phyloP scores from a whole-genome alignment of 306 rosid species.

The Gastrolobium villosum region DNA sequence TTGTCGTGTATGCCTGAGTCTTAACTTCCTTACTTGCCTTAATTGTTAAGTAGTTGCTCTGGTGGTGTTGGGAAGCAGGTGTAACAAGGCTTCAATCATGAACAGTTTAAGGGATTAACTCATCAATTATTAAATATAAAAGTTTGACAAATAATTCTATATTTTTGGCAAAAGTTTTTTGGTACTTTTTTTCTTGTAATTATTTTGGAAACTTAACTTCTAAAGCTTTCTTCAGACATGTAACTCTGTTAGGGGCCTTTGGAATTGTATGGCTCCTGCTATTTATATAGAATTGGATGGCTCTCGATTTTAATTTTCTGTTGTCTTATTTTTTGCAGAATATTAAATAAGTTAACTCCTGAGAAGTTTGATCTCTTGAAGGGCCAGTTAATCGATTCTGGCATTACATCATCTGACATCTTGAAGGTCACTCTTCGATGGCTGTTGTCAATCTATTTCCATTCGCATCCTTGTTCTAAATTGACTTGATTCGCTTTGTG shows the following conservation, averaged over 20 bases:
- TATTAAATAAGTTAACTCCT: conserved; percentile 86
- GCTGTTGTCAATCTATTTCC: conserved; percentile 16
- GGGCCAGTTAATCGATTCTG: conserved; percentile 84
- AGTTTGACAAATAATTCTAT: not conserved
- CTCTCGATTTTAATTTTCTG: not conserved
- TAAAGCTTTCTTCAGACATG: not conserved
- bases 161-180: not conserved
- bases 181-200: not conserved
- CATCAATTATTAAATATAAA: not conserved
- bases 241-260: not conserved
- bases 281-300: not conserved
- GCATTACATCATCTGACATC: conserved; percentile 88
- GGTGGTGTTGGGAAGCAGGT: not conserved
- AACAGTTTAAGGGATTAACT: not conserved
- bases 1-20: conserved; percentile 2
- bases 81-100: not conserved
- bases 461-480: not conserved
- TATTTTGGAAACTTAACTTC: not conserved
- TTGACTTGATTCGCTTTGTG: conserved; percentile 37
- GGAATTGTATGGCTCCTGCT: not conserved
- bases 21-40: not conserved
- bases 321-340: conserved; percentile 53
- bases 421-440: conserved; percentile 61
- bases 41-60: not conserved
- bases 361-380: conserved; percentile 89